Base-by-base conservation (phyloP, 1,284 basidiomycete species). In the Porodaedalea pini region DNA sequence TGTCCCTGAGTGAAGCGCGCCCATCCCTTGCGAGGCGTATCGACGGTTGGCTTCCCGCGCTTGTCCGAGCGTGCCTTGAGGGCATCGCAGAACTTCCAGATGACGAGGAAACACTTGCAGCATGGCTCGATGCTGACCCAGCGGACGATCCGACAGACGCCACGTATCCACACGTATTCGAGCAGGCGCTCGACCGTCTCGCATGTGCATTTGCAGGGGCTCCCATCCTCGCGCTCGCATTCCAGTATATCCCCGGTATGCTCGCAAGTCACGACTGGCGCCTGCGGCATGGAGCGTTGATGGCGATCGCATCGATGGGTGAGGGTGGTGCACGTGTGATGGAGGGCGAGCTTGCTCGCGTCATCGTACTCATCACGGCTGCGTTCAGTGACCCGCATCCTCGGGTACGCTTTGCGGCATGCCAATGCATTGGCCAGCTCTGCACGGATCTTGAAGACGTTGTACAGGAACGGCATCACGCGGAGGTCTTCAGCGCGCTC, bases 371-470 rank as follows among this genome's bases (percentile, higher is more conserved):
- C 11, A 85, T 94, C 21, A 79, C 79, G 0, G 88, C 89, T 0
- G 81, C 86, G 75, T 91, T 92, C 65, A 73, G 73, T 45, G 92
- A 94, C 68, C 68, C 82, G 0, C 86, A 94, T 72, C 90, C 91
- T 0, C 78, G 92, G 2, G 91, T 94, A 1, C 78, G 90, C 27
- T 88, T 86, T 67, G 90, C 89, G 1, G 90, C 92, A 40, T 90
- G 90, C 69, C 91, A 93, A 71, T 92, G 90, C 77, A 77, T 94
- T 51, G 89, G 91, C 0, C 89, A 92, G 65, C 73, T 94, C 4
- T 92, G 90, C 66, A 90, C 88, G 4, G 90, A 92, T 71, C 76
- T 92, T 49, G 87, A 91, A 84, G 88, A 90, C 69, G 74, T 89
- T n/a, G 86, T 91, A 7, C 88, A 90, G 67, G 79, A 81, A 62